Evolutionary conservation across 257 asterid genomes (phyloP).

Genomic region (Solanum peruvianum): DNA sequence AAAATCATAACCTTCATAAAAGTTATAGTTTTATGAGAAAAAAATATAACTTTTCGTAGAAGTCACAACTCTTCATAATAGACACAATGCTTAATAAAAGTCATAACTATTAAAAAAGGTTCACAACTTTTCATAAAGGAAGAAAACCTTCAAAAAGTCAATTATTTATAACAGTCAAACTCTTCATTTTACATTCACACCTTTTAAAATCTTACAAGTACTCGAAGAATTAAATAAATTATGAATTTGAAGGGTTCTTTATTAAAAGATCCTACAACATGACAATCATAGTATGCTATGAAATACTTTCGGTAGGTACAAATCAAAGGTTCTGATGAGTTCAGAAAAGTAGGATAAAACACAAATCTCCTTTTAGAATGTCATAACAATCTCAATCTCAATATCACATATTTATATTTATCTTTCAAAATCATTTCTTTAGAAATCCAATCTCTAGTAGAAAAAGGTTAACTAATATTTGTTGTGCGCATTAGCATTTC

Average conservation of each 20-base stretch:
- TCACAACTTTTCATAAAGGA: too few relatives aligned
- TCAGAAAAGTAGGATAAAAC: neutral
- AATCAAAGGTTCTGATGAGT: neutral
- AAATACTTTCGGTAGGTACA: neutral
- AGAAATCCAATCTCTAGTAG: neutral
- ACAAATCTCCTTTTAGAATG: neutral
- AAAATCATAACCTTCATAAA: too few relatives aligned
- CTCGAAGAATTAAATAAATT: neutral
- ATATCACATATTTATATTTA: neutral
- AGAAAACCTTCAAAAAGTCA: too few relatives aligned
- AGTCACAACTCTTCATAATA: too few relatives aligned
- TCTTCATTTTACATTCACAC: too few relatives aligned
- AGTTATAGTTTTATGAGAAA: too few relatives aligned
- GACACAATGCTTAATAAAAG: too few relatives aligned
- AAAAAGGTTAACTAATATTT: neutral
- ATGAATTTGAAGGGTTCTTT: neutral
- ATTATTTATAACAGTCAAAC: too few relatives aligned
- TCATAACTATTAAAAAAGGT: too few relatives aligned
- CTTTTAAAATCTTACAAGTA: neutral
- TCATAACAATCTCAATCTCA: neutral
- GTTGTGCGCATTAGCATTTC: neutral
- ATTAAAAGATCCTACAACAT: neutral
- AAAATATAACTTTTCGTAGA: rapidly evolving
- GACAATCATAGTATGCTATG: neutral
- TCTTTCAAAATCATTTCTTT: neutral